Percentiles rank a stretch among this genome's conserved stretches.
These are phyloP conservation scores for Leccinum subgranulosum DNA, from an alignment of 768 basidiomycete species.

Conservation along the genomic window DNA sequence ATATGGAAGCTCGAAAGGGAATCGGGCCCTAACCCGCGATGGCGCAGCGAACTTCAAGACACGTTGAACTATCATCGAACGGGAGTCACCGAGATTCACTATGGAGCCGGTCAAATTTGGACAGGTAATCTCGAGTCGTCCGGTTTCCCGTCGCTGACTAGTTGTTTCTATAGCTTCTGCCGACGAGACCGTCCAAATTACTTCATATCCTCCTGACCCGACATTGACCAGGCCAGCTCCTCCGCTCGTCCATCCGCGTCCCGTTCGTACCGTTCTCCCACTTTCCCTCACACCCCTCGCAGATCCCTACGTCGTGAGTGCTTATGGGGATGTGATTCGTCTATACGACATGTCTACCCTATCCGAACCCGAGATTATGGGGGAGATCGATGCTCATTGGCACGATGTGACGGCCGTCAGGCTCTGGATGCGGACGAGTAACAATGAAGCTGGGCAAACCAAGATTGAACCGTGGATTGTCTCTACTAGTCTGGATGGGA, in stretches of 20 bases:
- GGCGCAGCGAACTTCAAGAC: constrained; percentile 47
- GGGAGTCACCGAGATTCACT: constrained; percentile 69
- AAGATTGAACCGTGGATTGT: constrained; percentile 77
- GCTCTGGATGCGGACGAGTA: constrained; percentile 60
- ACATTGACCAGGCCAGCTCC: constrained; percentile 38
- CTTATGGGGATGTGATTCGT: constrained; percentile 78
- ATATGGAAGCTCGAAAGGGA: constrained; percentile 66
- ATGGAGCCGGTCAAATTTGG: constrained; percentile 78
- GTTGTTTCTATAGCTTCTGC: constrained; percentile 61
- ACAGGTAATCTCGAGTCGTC: constrained; percentile 52
- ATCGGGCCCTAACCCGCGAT: constrained; percentile 38
- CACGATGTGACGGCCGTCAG: constrained; percentile 80
- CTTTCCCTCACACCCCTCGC: constrained; percentile 58
- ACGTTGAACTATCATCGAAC: constrained; percentile 78
- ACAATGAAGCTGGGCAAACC: constrained; percentile 43
- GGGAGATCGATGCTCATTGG: constrained; percentile 82
- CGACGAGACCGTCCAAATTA: constrained; percentile 78
- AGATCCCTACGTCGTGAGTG: constrained; percentile 78
- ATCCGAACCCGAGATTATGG: constrained; percentile 67
- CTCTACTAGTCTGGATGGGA: constrained; percentile 82
- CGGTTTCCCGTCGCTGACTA: background rate
- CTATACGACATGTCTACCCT: constrained; percentile 73
- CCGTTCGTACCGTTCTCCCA: constrained; percentile 74
- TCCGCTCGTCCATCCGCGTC: constrained; percentile 55
- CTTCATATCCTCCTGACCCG: constrained; percentile 39